Conservation (phyloP, 179 eudicot species). For the Pouteria campechiana region DNA sequence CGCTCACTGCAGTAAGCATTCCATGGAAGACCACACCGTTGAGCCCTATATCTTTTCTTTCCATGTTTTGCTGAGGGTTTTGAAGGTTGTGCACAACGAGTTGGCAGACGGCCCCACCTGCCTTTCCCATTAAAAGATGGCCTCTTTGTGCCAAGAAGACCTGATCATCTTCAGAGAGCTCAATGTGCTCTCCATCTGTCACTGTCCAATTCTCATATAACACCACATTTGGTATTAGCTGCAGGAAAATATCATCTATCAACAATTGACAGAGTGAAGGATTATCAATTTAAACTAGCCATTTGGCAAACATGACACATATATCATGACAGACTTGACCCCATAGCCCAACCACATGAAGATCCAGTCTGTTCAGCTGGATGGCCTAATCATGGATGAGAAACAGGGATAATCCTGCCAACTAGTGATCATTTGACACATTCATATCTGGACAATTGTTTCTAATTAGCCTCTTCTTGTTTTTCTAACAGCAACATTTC, state of each 20-base stretch:
- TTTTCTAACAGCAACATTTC: too few species aligned
- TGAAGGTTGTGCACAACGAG: constrained; percentile 51
- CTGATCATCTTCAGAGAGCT: constrained; percentile 29
- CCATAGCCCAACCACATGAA: too few species aligned
- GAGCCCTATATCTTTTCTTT: constrained; percentile 21
- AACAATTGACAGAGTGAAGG: too few species aligned
- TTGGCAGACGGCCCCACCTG: constrained; percentile 51
- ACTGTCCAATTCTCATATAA: constrained; percentile 70
- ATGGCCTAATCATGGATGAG: too few species aligned
- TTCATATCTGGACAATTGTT: too few species aligned
- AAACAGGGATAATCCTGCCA: too few species aligned
- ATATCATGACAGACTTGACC: too few species aligned
- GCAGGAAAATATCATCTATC: constrained; percentile 24
- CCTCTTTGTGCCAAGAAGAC: constrained; percentile 57
- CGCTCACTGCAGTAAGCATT: constrained; percentile 73
- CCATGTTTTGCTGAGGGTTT: constrained; percentile 16
- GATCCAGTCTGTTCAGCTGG: too few species aligned
- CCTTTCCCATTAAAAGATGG: constrained; percentile 31
- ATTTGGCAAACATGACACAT: too few species aligned
- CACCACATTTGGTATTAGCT: constrained; percentile 69
- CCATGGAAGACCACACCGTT: constrained; percentile 23
- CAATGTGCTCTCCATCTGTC: constrained; percentile 69
- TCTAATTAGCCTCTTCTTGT: too few species aligned
- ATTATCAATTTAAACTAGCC: too few species aligned
- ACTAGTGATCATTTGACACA: too few species aligned